phyloP scores from a whole-genome alignment of 2,329 filamentous ascomycete genomes.

The Cordyceps tenuipes region DNA sequence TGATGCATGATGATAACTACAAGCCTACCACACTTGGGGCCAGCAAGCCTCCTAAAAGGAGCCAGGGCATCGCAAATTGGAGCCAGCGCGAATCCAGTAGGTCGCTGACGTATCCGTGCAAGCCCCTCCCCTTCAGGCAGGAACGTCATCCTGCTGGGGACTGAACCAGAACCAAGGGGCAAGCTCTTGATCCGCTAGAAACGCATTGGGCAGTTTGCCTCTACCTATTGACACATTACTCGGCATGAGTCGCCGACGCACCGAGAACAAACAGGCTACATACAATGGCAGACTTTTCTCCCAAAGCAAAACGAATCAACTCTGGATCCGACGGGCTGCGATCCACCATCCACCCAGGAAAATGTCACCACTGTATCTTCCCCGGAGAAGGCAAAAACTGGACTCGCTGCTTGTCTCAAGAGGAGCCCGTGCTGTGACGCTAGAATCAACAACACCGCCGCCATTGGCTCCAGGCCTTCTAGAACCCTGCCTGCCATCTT shows the following conservation, averaged over 20 bases:
- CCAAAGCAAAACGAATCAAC: not conserved
- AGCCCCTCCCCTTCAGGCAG: not conserved
- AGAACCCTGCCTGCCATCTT: not conserved
- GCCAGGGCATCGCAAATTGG: not conserved
- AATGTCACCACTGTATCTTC: not conserved
- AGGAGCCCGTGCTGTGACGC: not conserved
- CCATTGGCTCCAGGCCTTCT: slow-evolving; percentile 2
- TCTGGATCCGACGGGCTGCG: not conserved
- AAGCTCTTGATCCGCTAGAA: not conserved
- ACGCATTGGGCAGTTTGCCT: not conserved
- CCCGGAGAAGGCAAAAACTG: slow-evolving; percentile 5
- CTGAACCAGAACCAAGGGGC: not conserved
- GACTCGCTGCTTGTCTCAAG: not conserved
- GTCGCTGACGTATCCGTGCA: slow-evolving; percentile 3
- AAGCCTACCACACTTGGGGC: not conserved
- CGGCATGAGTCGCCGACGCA: not conserved
- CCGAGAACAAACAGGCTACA: not conserved
- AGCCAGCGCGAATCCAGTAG: slow-evolving; percentile 4
- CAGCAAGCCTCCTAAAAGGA: not conserved
- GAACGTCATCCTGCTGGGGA: not conserved
- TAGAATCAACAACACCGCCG: not conserved
- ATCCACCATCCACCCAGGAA: not conserved
- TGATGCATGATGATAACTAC: too few species aligned
- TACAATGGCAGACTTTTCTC: not conserved
- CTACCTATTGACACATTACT: too few species aligned